Conservation (phyloP, 2,329 filamentous ascomycete genomes). For the Spiromastix sp. region DNA sequence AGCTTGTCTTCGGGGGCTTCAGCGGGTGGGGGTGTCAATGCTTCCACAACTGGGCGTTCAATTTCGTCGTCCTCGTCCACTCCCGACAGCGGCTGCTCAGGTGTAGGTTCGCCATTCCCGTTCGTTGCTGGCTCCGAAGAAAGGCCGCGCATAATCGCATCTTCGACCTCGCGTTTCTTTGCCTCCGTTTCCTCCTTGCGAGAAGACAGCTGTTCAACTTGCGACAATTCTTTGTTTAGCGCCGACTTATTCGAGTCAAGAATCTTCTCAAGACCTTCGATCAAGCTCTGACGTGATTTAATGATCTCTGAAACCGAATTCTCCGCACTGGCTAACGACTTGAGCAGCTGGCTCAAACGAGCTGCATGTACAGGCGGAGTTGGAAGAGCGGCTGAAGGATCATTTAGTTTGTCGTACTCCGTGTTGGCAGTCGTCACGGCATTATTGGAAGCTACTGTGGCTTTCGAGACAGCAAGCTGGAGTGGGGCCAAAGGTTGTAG, state of each 20-base stretch:
- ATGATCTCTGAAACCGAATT: constrained; percentile 82
- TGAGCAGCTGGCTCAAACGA: constrained; percentile 78
- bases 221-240: constrained; percentile 58
- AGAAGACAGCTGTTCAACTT: constrained; percentile 52
- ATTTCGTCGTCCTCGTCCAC: constrained; percentile 46
- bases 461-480: constrained; percentile 64
- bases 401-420: constrained; percentile 77
- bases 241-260: constrained; percentile 62
- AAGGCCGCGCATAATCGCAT: constrained; percentile 78
- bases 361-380: constrained; percentile 87
- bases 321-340: constrained; percentile 78
- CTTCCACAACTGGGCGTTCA: constrained; percentile 72
- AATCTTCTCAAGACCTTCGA: constrained; percentile 72
- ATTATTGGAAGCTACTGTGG: constrained; percentile 56
- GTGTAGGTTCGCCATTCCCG: constrained; percentile 14
- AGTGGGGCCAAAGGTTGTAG: constrained; percentile 63
- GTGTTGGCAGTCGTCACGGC: constrained; percentile 60
- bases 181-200: constrained; percentile 63
- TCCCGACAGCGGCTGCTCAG: constrained; percentile 12
- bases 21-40: constrained; percentile 68
- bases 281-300: constrained; percentile 67
- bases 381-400: constrained; percentile 57
- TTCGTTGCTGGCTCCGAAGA: constrained; percentile 46
- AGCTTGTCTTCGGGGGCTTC: constrained; percentile 41
- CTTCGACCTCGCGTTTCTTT: constrained; percentile 81